phyloP scores from a whole-genome alignment of 1,284 basidiomycete species.

The Papiliotrema nemorosa region DNA sequence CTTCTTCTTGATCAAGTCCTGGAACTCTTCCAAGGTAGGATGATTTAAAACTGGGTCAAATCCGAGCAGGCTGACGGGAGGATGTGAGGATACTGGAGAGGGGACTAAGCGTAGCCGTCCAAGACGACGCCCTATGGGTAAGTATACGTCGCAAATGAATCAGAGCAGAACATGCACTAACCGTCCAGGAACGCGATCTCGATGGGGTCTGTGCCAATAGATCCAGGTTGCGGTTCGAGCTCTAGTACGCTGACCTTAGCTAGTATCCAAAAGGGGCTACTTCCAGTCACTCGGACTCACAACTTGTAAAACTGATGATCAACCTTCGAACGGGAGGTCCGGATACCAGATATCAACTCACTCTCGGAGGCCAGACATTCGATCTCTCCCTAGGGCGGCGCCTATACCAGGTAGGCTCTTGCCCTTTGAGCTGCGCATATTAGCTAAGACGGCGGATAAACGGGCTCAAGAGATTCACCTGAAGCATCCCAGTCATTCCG shows the following conservation, averaged over 20 bases:
- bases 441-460: neutral
- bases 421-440: constrained; percentile 59
- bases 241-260: constrained; percentile 49
- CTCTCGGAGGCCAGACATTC: constrained; percentile 77
- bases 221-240: constrained; percentile 34
- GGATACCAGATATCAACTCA: constrained; percentile 25
- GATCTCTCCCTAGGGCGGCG: constrained; percentile 55
- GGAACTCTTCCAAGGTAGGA: constrained; percentile 62
- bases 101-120: constrained; percentile 65
- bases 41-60: constrained; percentile 75
- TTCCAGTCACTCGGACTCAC: constrained; percentile 23
- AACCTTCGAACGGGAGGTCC: neutral
- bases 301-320: constrained; percentile 38
- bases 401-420: constrained; percentile 62
- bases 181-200: constrained; percentile 47
- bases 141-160: constrained; percentile 21
- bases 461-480: constrained; percentile 51
- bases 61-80: constrained; percentile 66
- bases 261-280: neutral
- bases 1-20: constrained; percentile 55
- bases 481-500: constrained; percentile 77
- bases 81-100: constrained; percentile 58
- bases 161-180: constrained; percentile 6
- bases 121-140: constrained; percentile 67
- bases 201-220: constrained; percentile 23